These are phyloP conservation scores for Phytophthora chlamydospora DNA, from an alignment of 352 stramenopile genomes.

Conservation along the genomic window DNA sequence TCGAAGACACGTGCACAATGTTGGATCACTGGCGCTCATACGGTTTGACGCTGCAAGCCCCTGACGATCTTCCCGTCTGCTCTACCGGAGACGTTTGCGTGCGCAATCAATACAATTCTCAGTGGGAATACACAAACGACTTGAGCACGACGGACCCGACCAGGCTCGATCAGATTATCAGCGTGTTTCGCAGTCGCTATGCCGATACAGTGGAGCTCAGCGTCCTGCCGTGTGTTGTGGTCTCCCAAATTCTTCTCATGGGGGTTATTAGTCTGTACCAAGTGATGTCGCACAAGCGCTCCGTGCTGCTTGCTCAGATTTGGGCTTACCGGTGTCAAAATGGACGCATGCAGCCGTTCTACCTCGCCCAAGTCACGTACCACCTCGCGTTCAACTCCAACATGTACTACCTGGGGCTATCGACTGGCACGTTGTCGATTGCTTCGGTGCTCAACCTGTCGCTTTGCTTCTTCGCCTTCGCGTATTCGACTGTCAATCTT, in stretches of 20 bases:
- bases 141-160: constrained; percentile 1
- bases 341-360: constrained; percentile 32
- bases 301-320: constrained; percentile 25
- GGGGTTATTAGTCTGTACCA: constrained; percentile 33
- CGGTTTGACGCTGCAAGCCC: constrained; percentile 15
- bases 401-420: constrained; percentile 35
- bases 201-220: constrained; percentile 16
- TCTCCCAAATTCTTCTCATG: constrained; percentile 32
- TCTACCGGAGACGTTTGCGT: constrained; percentile 13
- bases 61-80: constrained; percentile 22
- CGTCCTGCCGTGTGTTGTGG: constrained; percentile 20
- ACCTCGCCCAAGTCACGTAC: constrained; percentile 36
- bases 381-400: constrained; percentile 36
- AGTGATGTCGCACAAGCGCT: constrained; percentile 30
- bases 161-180: constrained; percentile 9
- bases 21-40: constrained; percentile 13
- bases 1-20: constrained; percentile 15
- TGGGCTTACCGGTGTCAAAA: constrained; percentile 37
- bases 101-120: constrained; percentile 17
- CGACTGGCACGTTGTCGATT: constrained; percentile 17
- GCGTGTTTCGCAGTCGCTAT: constrained; percentile 12
- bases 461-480: constrained; percentile 28
- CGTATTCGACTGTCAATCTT: constrained; percentile 28
- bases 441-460: constrained; percentile 29
- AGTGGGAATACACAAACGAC: constrained; percentile 18